Evolutionary conservation across 495 filamentous ascomycete genomes (phyloP).

Genomic region (Podospora fimiseda): DNA sequence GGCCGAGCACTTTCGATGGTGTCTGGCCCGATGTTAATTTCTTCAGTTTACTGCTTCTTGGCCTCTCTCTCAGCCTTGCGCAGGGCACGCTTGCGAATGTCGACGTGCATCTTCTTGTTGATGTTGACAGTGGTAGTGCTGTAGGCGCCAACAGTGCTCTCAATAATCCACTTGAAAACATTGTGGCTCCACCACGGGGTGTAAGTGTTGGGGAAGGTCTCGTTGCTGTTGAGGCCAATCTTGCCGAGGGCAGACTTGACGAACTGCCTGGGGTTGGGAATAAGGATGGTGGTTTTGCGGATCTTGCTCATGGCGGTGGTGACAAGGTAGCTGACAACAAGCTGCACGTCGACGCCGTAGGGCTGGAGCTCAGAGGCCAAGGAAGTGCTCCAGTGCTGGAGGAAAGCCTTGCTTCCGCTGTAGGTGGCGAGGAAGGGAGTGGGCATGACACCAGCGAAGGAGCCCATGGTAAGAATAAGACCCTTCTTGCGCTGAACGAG

Average conservation of each 20-base stretch:
- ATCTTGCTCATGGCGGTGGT: slow-evolving; percentile 96
- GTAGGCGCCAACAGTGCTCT: slow-evolving; percentile 61
- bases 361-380: slow-evolving; percentile 76
- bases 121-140: slow-evolving; percentile 53
- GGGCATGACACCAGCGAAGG: slow-evolving; percentile 83
- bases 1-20: neutral
- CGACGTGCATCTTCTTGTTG: slow-evolving; percentile 77
- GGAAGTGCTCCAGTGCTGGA: slow-evolving; percentile 91
- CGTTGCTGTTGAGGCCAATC: slow-evolving; percentile 72
- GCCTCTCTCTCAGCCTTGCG: slow-evolving; percentile 80
- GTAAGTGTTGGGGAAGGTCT: slow-evolving; percentile 68
- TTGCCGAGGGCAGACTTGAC: slow-evolving; percentile 72
- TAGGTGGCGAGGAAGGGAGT: slow-evolving; percentile 94
- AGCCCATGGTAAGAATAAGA: slow-evolving; percentile 94
- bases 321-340: slow-evolving; percentile 86
- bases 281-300: slow-evolving; percentile 62
- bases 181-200: slow-evolving; percentile 93
- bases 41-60: slow-evolving; percentile 50
- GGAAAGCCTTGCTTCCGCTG: slow-evolving; percentile 95
- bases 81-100: slow-evolving; percentile 80
- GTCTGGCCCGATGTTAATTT: neutral
- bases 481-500: slow-evolving; percentile 79
- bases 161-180: slow-evolving; percentile 77
- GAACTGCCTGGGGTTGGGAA: slow-evolving; percentile 77
- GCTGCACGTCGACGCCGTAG: slow-evolving; percentile 73